phyloP scores from a whole-genome alignment of 2,329 filamentous ascomycete genomes.

The Claviceps sp. region DNA sequence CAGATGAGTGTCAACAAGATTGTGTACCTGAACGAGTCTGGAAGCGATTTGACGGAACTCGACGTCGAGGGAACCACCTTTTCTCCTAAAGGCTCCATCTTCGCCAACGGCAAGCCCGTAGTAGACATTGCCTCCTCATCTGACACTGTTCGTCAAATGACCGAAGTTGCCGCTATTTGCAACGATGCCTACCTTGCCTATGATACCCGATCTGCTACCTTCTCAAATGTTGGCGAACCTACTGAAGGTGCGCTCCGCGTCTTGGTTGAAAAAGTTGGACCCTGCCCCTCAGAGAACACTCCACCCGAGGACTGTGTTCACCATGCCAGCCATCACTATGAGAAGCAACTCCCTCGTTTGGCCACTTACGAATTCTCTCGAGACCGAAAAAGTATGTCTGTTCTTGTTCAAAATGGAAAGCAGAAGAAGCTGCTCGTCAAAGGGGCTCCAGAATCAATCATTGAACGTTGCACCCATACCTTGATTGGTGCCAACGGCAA shows the following conservation, averaged over 20 bases:
- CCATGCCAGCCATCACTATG: constrained; percentile 73
- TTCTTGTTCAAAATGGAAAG: constrained; percentile 60
- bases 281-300: constrained; percentile 46
- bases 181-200: constrained; percentile 79
- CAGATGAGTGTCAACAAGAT: constrained; percentile 98
- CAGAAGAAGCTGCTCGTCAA: constrained; percentile 82
- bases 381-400: constrained; percentile 98
- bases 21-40: constrained; percentile 65
- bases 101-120: constrained; percentile 52
- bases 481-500: constrained; percentile 68
- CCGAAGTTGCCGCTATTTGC: constrained; percentile 61
- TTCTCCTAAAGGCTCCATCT: constrained; percentile 65
- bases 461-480: constrained; percentile 79
- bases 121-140: constrained; percentile 58
- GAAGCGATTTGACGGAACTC: constrained; percentile 66
- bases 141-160: constrained; percentile 66
- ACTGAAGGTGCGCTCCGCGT: constrained; percentile 89
- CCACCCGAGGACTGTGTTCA: constrained; percentile 56
- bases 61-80: constrained; percentile 91
- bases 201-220: constrained; percentile 60
- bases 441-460: constrained; percentile 85
- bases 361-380: constrained; percentile 94
- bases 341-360: constrained; percentile 58
- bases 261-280: constrained; percentile 88
- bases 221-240: constrained; percentile 79